phyloP scores from a whole-genome alignment of 2,329 filamentous ascomycete genomes.

The Kalmusia sp. region DNA sequence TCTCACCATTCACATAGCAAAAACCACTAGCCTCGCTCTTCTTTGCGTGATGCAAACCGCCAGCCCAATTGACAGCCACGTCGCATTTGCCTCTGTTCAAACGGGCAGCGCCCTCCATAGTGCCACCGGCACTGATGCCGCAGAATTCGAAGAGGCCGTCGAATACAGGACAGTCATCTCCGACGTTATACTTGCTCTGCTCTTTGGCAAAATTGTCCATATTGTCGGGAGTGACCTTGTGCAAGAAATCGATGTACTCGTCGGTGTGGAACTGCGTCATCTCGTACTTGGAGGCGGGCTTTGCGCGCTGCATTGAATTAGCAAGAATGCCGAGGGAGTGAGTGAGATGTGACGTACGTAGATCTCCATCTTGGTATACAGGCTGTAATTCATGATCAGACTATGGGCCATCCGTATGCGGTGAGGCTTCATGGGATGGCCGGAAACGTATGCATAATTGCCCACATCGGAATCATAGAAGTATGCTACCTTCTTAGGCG shows the following conservation, averaged over 20 bases:
- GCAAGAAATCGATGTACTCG: slow-evolving; percentile 75
- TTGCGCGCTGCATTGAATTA: slow-evolving; percentile 45
- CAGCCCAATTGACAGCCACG: slow-evolving; percentile 76
- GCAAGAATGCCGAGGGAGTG: neutral
- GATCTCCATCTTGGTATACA: slow-evolving; percentile 78
- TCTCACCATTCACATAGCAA: slow-evolving; percentile 84
- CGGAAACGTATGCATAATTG: slow-evolving; percentile 91
- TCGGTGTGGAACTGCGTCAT: slow-evolving; percentile 78
- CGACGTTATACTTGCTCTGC: slow-evolving; percentile 78
- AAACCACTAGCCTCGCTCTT: slow-evolving; percentile 93
- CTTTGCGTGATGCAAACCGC: slow-evolving; percentile 95
- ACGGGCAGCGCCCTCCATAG: slow-evolving; percentile 74
- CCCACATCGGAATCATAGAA: slow-evolving; percentile 99
- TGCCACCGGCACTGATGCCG: slow-evolving; percentile 72
- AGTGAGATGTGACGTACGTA: slow-evolving; percentile 57
- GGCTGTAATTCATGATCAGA: slow-evolving; percentile 74
- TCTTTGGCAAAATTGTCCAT: slow-evolving; percentile 94
- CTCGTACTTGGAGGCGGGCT: slow-evolving; percentile 68
- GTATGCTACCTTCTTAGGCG: slow-evolving; percentile 85
- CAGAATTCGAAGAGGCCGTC: slow-evolving; percentile 76
- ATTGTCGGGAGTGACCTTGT: slow-evolving; percentile 96
- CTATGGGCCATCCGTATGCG: slow-evolving; percentile 71
- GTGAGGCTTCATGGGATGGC: slow-evolving; percentile 73
- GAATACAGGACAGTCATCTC: slow-evolving; percentile 69
- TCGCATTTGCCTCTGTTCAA: slow-evolving; percentile 73